Base-by-base conservation (phyloP, 176 grass and related monocot species). In the Calamus simplicifolius region DNA sequence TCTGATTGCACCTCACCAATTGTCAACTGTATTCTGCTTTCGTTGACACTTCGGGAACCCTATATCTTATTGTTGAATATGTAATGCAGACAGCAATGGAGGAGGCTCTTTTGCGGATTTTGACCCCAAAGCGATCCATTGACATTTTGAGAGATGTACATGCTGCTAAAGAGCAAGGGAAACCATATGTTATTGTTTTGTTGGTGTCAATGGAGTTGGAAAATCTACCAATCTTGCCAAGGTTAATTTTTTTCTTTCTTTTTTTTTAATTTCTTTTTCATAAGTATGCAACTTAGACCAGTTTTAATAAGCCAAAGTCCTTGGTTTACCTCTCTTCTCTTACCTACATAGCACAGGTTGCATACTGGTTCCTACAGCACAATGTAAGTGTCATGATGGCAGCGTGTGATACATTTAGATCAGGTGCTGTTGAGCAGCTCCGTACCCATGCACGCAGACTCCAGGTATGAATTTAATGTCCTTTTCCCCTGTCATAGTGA, bases 361-460 rank as follows among this genome's bases (percentile, higher is more conserved):
- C 92, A 23, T 97, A 97, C 69, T 97, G 92, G 92, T 84, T 91
- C 73, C 67, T 80, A 59, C 92, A 97, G 76, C 92, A 97, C 78
- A 71, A 97, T 69, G 69, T 91, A 50, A 90, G 78, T 80, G 92
- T 88, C 57, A 97, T 79, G 59, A 69, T 97, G 48, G 92, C 87
- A 70, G 84, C 92, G 28, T 97, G 92, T 55, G 87, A 91, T 73
- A 91, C 92, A 52, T 97, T 97, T 18, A 85, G 84, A 56, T 97
- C 69, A 82, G 92, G 84, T 80, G 89, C 80, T 58, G 86, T 85
- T 75, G 89, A 88, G 27, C 29, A 67, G 50, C 57, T 66, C 48
- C 70, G 69, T 58, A 76, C 92, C 58, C 92, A 68, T 76, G 79
- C 79, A 56, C 79, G 79, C 58, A 68, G 79, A 62, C 79, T 82